These are phyloP conservation scores for Globisporangium middletonii DNA, from an alignment of 352 stramenopile species.

Conservation along the genomic window DNA sequence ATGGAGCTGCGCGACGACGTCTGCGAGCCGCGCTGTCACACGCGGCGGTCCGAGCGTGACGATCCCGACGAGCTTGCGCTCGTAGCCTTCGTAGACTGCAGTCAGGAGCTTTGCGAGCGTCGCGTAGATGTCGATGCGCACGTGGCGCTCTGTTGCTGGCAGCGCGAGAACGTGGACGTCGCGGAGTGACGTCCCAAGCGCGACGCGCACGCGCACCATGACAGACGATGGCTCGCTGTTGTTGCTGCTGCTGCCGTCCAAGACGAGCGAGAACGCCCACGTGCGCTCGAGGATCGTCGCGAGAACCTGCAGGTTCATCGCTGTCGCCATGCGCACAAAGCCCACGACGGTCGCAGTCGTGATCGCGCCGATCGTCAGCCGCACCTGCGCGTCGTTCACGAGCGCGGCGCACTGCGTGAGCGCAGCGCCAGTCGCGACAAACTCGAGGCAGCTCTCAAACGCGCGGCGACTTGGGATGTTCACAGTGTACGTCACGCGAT, in stretches of 20 bases:
- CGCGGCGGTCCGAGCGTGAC: conserved; percentile 1
- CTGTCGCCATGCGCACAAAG: conserved; percentile 9
- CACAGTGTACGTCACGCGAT: conserved; percentile 7
- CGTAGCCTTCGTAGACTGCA: conserved; percentile 1
- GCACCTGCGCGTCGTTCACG: conserved; percentile 7
- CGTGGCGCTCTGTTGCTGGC: conserved; percentile 8
- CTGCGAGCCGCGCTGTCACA: neutral
- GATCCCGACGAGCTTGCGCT: conserved; percentile 12
- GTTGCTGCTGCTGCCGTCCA: conserved; percentile 1
- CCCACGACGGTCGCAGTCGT: conserved; percentile 1
- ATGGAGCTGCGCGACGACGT: conserved; percentile 6
- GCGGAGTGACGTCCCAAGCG: conserved; percentile 1
- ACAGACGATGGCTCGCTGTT: neutral
- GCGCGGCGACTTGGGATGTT: conserved; percentile 4
- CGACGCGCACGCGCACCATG: conserved; percentile 8
- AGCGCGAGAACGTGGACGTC: conserved; percentile 15
- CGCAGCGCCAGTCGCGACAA: conserved; percentile 3
- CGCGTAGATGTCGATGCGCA: conserved; percentile 3
- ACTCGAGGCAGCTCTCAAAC: conserved; percentile 11
- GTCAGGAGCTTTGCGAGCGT: conserved; percentile 10
- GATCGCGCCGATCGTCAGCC: neutral
- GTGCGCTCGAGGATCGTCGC: conserved; percentile 4
- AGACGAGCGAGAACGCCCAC: conserved; percentile 14
- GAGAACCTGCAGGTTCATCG: conserved; percentile 15
- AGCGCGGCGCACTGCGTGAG: conserved; percentile 8